phyloP scores from a whole-genome alignment of 148 eudicot species.

The Rhododendron griersonianum region DNA sequence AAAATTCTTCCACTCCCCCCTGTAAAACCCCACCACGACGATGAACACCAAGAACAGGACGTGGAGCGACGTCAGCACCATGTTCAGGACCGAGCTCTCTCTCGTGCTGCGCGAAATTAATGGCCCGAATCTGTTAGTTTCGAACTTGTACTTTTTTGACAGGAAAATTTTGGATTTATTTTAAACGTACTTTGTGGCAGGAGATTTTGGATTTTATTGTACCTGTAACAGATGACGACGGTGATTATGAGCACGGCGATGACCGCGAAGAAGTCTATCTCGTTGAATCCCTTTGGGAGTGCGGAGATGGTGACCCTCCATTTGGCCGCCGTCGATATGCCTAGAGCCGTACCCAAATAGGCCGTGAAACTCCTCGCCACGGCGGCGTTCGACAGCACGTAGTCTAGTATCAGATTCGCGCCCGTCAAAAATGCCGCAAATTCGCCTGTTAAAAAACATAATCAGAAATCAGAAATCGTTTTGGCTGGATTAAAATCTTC shows the following conservation, averaged over 20 bases:
- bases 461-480: neutral
- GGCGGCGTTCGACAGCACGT: conserved; percentile 83
- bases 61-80: conserved; percentile 61
- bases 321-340: conserved; percentile 44
- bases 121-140: neutral
- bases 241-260: conserved; percentile 68
- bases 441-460: conserved; percentile 38
- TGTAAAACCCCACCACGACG: conserved; percentile 65
- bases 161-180: neutral
- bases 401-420: conserved; percentile 69
- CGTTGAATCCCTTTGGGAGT: conserved; percentile 77
- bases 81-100: conserved; percentile 76
- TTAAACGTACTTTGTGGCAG: too few species aligned
- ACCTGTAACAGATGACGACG: conserved; percentile 91
- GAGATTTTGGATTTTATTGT: neutral
- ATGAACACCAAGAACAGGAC: conserved; percentile 68
- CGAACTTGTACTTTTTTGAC: neutral
- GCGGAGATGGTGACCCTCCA: conserved; percentile 54
- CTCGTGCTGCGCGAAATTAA: conserved; percentile 48
- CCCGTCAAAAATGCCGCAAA: conserved; percentile 81
- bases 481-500: neutral
- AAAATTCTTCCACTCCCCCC: conserved; percentile 62
- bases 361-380: conserved; percentile 81
- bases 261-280: conserved; percentile 77
- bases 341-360: conserved; percentile 64